Conservation (phyloP, 2,329 filamentous ascomycete genomes). For the Calonectria montana region DNA sequence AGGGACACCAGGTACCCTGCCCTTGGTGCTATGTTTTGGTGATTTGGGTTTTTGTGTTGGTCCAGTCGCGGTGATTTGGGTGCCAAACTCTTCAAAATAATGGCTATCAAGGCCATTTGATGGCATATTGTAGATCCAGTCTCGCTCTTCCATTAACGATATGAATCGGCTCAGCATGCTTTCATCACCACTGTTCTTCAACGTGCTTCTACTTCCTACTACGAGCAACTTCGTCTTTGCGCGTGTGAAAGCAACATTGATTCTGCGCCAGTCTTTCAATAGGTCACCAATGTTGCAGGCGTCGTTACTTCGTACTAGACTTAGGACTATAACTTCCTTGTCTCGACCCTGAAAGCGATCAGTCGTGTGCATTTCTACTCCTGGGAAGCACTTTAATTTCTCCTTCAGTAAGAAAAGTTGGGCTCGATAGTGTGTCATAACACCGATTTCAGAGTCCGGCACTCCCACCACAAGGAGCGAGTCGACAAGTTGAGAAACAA, state of each 20-base stretch:
- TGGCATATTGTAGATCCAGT: conserved; percentile 85
- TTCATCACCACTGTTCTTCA: conserved; percentile 77
- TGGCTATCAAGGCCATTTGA: conserved; percentile 74
- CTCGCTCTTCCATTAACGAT: conserved; percentile 76
- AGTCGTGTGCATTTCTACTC: conserved; percentile 94
- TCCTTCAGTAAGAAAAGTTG: conserved; percentile 88
- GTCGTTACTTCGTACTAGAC: conserved; percentile 88
- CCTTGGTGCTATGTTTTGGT: conserved; percentile 42
- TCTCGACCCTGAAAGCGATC: conserved; percentile 97
- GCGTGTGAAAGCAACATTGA: conserved; percentile 95
- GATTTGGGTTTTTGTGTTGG: conserved; percentile 44
- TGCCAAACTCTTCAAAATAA: conserved; percentile 69
- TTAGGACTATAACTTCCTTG: conserved; percentile 91
- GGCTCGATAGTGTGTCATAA: conserved; percentile 96
- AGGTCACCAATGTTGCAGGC: conserved; percentile 87
- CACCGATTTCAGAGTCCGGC: conserved; percentile 80
- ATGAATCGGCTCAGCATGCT: conserved; percentile 85
- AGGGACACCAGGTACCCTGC: conserved; percentile 21
- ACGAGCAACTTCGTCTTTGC: conserved; percentile 93
- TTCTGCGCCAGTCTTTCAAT: conserved; percentile 88
- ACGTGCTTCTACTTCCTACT: conserved; percentile 82
- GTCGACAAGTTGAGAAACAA: conserved; percentile 85
- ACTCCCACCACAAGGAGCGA: conserved; percentile 82
- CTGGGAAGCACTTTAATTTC: conserved; percentile 67
- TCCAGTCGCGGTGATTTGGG: conserved; percentile 57